phyloP scores from a whole-genome alignment of 169 alveolate genomes.

The Plasmodium relictum region DNA sequence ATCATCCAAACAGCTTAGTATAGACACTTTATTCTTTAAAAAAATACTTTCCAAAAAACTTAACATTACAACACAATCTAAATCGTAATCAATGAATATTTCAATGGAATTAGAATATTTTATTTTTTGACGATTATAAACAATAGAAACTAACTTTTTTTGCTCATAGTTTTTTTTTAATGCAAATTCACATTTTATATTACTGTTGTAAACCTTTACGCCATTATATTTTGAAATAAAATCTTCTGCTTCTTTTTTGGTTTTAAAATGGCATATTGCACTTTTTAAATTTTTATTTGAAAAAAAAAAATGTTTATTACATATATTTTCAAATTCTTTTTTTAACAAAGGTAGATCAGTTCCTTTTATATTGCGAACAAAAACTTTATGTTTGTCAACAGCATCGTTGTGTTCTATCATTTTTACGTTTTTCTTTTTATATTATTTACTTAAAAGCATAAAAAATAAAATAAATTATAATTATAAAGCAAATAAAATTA shows the following conservation, averaged over 20 bases:
- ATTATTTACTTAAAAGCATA: no score
- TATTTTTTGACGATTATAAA: slow-evolving; percentile 26
- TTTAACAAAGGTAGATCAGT: slow-evolving; percentile 17
- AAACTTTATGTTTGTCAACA: slow-evolving; percentile 61
- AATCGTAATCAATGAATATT: slow-evolving; percentile 33
- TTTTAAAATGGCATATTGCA: slow-evolving; percentile 59
- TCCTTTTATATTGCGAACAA: slow-evolving; percentile 56
- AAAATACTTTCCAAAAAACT: slow-evolving; percentile 44
- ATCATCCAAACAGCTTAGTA: slow-evolving; percentile 13
- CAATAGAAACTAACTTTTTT: slow-evolving; percentile 31
- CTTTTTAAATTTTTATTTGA: slow-evolving; percentile 40
- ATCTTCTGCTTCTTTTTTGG: slow-evolving; percentile 54
- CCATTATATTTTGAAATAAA: slow-evolving; percentile 49
- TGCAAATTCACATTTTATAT: slow-evolving; percentile 62
- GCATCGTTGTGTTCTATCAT: slow-evolving; percentile 23
- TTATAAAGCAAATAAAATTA: no score
- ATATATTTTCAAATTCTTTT: slow-evolving; percentile 39
- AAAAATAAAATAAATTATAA: no score
- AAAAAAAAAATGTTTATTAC: slow-evolving; percentile 63
- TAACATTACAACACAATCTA: slow-evolving; percentile 23
- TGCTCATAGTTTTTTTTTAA: slow-evolving; percentile 38
- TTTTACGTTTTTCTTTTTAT: background rate
- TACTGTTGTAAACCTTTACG: slow-evolving; percentile 8
- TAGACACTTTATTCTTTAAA: slow-evolving; percentile 2
- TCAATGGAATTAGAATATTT: slow-evolving; percentile 30